Conservation (phyloP, 179 eudicot genomes). For the Amaranthus tricolor region DNA sequence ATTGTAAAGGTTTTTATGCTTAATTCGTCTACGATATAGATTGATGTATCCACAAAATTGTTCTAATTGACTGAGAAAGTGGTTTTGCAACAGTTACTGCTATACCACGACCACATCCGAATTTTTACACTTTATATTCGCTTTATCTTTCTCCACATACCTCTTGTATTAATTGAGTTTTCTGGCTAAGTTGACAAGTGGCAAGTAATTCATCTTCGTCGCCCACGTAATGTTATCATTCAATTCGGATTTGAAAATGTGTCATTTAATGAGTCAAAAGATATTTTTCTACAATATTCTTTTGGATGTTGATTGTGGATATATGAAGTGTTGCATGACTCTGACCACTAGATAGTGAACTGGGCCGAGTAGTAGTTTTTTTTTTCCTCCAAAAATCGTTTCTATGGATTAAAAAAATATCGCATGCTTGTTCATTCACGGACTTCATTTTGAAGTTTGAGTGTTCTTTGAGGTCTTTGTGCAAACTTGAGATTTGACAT, state of each 20-base stretch:
- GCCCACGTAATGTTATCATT: neutral
- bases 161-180: neutral
- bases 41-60: no score
- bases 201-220: neutral
- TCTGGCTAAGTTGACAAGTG: neutral
- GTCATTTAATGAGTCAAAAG: no score
- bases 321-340: neutral
- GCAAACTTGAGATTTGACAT: neutral
- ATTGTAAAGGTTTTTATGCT: no score
- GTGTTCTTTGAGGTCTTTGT: neutral
- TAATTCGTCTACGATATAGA: no score
- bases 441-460: neutral
- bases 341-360: no score
- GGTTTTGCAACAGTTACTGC: no score
- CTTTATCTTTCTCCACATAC: neutral
- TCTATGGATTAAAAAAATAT: neutral
- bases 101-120: no score
- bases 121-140: no score
- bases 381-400: neutral
- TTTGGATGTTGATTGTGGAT: neutral
- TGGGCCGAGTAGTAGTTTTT: neutral
- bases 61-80: no score
- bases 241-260: neutral
- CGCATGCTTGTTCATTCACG: neutral
- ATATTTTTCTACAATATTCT: neutral